Base-by-base conservation (phyloP, 1,284 basidiomycete genomes). In the Ganoderma lucidum region DNA sequence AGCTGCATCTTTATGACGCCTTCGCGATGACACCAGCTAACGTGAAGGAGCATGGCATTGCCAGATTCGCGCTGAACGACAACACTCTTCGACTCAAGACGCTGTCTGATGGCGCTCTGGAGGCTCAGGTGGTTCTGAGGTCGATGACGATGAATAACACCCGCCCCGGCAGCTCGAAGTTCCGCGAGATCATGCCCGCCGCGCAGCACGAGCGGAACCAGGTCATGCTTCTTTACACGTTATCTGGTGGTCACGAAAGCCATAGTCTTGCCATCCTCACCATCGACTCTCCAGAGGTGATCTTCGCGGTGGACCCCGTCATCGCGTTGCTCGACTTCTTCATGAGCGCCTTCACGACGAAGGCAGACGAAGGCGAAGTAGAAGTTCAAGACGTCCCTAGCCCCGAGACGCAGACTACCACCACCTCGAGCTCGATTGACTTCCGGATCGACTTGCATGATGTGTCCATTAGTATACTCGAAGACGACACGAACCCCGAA, bases 101-200 rank as follows among this genome's bases (percentile, higher is more conserved):
- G 78, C 85, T 97, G 30, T 94, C 93, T 19, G 91, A 97, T 78
- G 92, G 93, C 30, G 90, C 96, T 10, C 87, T 90, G 73, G 96
- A 98, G 80, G 91, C 93, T 2, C 96, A 99, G 80, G 83, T 98
- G 62, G 86, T 96, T 45, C 83, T 99, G 41, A 92, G 93, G 77
- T 96, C 97, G 0, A 93, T 99, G 77, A 96, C 96, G 0, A 93
- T 98, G 84, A 91, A 88, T 77, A 98, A 97, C 78, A 99, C 93
- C 5, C 87, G 93, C 61, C 88, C 93, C 0, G 94, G 95, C 8
- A 86, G 86, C 67, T 94, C 95, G 23, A 93, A 90, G 76, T 99
- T 97, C 84, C 88, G 97, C 61, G 97, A 99, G 79, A 97, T 99
- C 69, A 94, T 99, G 70, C 98, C 98, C 0, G 92, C 96, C 15